Conservation (phyloP, 176 grass and related monocot genomes). For the Oryza glaberrima region DNA sequence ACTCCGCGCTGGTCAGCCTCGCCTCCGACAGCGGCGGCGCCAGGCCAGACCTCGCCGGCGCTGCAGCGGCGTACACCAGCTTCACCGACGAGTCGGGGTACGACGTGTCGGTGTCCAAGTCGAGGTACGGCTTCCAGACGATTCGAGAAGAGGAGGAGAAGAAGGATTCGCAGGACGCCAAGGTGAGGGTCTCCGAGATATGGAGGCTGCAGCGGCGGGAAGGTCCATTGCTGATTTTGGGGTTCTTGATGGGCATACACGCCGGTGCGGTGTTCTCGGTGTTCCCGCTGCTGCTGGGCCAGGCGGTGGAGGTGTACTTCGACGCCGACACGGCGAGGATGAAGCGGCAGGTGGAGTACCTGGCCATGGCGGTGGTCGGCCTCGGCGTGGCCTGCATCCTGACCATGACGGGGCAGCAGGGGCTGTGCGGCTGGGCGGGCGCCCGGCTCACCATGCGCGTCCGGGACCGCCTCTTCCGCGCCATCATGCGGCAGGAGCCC, state of each 20-base stretch:
- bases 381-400: constrained; percentile 61
- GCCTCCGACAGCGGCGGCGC: constrained; percentile 17
- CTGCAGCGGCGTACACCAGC: constrained; percentile 1
- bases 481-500: constrained; percentile 59
- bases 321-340: constrained; percentile 40
- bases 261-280: constrained; percentile 65
- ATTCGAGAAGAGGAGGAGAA: constrained; percentile 3
- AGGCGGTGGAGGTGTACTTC: constrained; percentile 67
- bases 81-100: constrained; percentile 33
- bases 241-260: constrained; percentile 54
- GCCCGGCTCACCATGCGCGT: constrained; percentile 54
- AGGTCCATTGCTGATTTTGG: constrained; percentile 48
- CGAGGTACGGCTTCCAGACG: constrained; percentile 24
- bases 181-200: constrained; percentile 32
- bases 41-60: not conserved
- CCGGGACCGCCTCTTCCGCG: constrained; percentile 51
- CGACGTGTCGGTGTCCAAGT: constrained; percentile 27
- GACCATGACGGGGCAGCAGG: constrained; percentile 69
- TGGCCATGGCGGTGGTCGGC: constrained; percentile 49
- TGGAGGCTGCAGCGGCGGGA: constrained; percentile 60
- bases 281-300: constrained; percentile 65
- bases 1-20: constrained; percentile 50
- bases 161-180: not conserved
- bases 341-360: constrained; percentile 53
- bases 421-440: constrained; percentile 63